Evolutionary conservation across 1,284 basidiomycete species (phyloP), one percentile per base, ranked within the genome.

Genomic region (Exobasidium cylindrosporum): DNA sequence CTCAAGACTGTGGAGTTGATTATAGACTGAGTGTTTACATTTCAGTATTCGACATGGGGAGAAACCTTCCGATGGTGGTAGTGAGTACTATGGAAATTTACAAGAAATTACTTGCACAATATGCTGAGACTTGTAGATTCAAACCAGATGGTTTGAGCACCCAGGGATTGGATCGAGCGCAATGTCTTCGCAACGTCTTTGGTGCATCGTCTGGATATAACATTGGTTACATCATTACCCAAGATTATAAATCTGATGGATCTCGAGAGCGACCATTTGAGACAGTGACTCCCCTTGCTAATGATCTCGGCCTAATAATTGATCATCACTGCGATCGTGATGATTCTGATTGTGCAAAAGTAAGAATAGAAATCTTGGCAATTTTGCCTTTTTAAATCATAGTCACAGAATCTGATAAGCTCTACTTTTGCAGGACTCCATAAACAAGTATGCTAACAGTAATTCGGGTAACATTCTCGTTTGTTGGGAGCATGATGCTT

Each of bases 21-120:
- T n/a, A n/a, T n/a, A n/a, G n/a, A n/a, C n/a, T n/a, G n/a, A n/a
- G n/a, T n/a, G n/a, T n/a, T n/a, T n/a, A n/a, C 35, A 57, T 28
- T 70, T 62, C 59, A 59, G 79, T 28, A 71, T 80, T 45, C 74
- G 78, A 0, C 78, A 80, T 50, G 78, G 78, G 31, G 78, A 80
- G 66, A 80, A 80, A 62, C 67, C 67, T 21, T 35, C 58, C 5
- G 55, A 74, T 43, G 50, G 35, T 30, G n/a, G 23, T 10, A 31
- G 47, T 50, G 47, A 24, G 47, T 50, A 14, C 7, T 50, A n/a
- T n/a, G n/a, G n/a, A n/a, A n/a, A n/a, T n/a, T n/a, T n/a, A n/a
- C n/a, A n/a, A n/a, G n/a, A n/a, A n/a, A n/a, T n/a, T n/a, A n/a
- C n/a, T n/a, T n/a, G n/a, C n/a, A n/a, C n/a, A n/a, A n/a, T n/a